Base-by-base conservation (phyloP, 345 rosid genomes). In the Moricandia arvensis region DNA sequence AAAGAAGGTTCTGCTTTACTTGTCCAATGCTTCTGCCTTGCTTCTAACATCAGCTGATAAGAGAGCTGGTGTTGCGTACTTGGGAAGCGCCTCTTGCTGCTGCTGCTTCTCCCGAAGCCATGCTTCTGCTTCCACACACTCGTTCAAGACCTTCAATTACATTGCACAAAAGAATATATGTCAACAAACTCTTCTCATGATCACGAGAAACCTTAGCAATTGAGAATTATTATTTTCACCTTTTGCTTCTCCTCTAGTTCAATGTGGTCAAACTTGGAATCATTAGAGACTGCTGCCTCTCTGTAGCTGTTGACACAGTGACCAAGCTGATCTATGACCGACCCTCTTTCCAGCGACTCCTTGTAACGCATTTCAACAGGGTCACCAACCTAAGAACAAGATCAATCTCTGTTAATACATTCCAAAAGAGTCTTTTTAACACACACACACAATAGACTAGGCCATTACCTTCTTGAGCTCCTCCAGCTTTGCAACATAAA, bases 101-200 rank as follows among this genome's bases (percentile, higher is more conserved):
- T 91, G 91, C 81, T 80, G 74, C 76, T 89, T 94, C 80, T 89
- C 97, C 75, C 90, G 83, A 16, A 94, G 31, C 98, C 98, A 94
- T 63, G 89, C 90, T 89, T 95, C 98, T 1, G 96, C 87, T 69
- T 89, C 95, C n/a, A 81, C 93, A 69, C 99, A 95, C 83, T 95
- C 97, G 61, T 83, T 88, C 80, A 95, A 64, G 4, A 95, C 98
- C 97, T 92, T 12, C 6, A 12, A 4, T 11, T 41, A 3, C 5
- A 41, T 12, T 41, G 47, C 5, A 43, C 16, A 12, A 43, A 43
- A 12, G n/a, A 11, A 41, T 2, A 43, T 16, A 43, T 15, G 13
- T 4, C 51, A 12, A 15, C 12, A 4, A 16, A 43, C 12, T 43
- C 51, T 34, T 34, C 24, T 21, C 24, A n/a, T n/a, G n/a, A n/a